phyloP scores from a whole-genome alignment of 805 yeast species.

The Diddensiella caesifluorescens region DNA sequence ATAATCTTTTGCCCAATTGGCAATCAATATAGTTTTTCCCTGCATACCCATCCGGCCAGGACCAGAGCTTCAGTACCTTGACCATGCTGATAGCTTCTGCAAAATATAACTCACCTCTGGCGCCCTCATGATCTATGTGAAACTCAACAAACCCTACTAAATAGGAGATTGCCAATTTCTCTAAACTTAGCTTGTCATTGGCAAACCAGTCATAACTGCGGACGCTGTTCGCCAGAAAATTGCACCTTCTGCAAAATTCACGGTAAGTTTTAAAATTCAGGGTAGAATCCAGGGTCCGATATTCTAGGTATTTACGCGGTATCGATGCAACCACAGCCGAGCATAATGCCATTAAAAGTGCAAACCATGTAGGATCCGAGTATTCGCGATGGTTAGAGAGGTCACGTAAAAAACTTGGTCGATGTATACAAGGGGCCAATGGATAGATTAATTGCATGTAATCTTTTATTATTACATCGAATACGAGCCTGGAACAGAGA shows the following conservation, averaged over 20 bases:
- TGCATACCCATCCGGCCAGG: background rate
- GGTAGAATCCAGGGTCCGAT: background rate
- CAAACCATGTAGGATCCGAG: background rate
- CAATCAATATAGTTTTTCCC: background rate
- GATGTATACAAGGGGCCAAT: background rate
- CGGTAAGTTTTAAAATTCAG: background rate
- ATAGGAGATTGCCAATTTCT: conserved; percentile 1
- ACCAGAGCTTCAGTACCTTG: background rate
- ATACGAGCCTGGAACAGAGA: background rate
- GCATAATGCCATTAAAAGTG: background rate
- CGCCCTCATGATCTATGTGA: background rate
- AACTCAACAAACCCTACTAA: background rate
- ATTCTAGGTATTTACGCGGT: conserved; percentile 2
- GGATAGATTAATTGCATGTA: background rate
- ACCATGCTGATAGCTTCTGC: background rate
- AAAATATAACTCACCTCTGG: background rate
- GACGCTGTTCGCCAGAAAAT: background rate
- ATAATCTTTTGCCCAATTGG: background rate
- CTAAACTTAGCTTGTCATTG: background rate
- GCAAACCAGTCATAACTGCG: conserved; percentile 2
- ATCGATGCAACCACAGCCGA: background rate
- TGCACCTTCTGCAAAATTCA: background rate
- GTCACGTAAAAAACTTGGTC: background rate
- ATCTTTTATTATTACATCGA: background rate
- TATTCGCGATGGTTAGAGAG: background rate